Percentiles rank a stretch among this genome's conserved stretches.
These are phyloP conservation scores for Polytrichum commune DNA, from an alignment of 225 moss, liverwort and hornwort species.

Conservation along the genomic window DNA sequence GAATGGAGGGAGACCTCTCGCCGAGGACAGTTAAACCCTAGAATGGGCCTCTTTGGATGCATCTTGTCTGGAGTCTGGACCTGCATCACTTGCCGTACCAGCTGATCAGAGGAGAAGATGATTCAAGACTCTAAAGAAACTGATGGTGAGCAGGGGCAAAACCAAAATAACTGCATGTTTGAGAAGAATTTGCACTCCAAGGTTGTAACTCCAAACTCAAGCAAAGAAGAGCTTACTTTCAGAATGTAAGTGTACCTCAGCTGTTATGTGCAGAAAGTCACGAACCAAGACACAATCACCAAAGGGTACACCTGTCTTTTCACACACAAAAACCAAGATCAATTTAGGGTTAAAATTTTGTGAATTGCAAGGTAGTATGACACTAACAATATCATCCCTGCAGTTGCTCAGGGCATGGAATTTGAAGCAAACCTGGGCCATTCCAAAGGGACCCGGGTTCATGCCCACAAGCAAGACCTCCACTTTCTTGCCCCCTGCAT, in stretches of 20 bases:
- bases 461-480: slow-evolving; percentile 65
- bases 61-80: slow-evolving; percentile 37
- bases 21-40: slow-evolving; percentile 57
- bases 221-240: background rate
- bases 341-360: slow-evolving; percentile 10
- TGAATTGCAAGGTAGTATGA: background rate
- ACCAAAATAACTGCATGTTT: too few relatives aligned
- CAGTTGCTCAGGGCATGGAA: slow-evolving; percentile 3
- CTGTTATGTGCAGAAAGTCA: slow-evolving; percentile 53
- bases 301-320: slow-evolving; percentile 69
- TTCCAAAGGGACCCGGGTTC: slow-evolving; percentile 72
- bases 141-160: too few relatives aligned
- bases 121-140: too few relatives aligned
- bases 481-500: slow-evolving; percentile 58
- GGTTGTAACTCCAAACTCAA: background rate
- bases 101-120: background rate
- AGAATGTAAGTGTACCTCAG: slow-evolving; percentile 27
- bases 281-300: slow-evolving; percentile 59
- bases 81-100: slow-evolving; percentile 21
- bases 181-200: background rate
- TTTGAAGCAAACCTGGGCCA: slow-evolving; percentile 50
- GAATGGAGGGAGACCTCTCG: slow-evolving; percentile 40
- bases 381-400: background rate
- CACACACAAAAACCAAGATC: slow-evolving; percentile 15
- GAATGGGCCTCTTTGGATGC: slow-evolving; percentile 66